A percentile compares a stretch with the other conserved stretches of the same genome.
Evolutionary conservation across 768 basidiomycete genomes (phyloP).

Genomic region (Boletales sp.): DNA sequence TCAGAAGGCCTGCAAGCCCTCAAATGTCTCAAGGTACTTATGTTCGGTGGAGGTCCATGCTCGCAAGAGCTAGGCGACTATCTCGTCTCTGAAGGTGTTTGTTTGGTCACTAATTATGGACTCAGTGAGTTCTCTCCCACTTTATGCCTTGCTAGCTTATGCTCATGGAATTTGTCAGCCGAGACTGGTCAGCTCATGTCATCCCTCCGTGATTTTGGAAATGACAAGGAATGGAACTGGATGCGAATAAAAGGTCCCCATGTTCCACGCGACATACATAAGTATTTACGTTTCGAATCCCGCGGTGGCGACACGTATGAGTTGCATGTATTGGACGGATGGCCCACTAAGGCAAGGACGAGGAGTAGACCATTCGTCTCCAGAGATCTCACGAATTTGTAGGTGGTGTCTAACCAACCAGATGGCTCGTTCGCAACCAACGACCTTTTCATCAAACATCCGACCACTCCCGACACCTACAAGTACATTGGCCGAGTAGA

Average conservation of each 20-base stretch:
- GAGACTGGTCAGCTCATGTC: conserved; percentile 42
- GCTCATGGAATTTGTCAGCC: background rate
- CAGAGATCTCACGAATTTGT: background rate
- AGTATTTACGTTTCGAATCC: conserved; percentile 43
- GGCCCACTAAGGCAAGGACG: conserved; percentile 41
- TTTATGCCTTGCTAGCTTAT: too few species aligned
- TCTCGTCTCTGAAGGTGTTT: conserved; percentile 46
- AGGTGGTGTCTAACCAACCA: conserved; percentile 39
- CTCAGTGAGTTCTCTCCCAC: conserved; percentile 32
- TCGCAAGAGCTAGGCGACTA: conserved; percentile 53
- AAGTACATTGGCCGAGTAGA: conserved; percentile 52
- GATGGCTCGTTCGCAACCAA: conserved; percentile 55
- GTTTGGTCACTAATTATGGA: conserved; percentile 48
- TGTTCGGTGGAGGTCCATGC: conserved; percentile 50
- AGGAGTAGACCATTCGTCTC: too few species aligned
- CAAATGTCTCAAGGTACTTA: conserved; percentile 43
- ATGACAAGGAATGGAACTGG: conserved; percentile 58
- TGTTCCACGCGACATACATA: conserved; percentile 10
- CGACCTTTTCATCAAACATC: conserved; percentile 51
- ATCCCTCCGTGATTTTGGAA: conserved; percentile 44
- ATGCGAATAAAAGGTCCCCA: conserved; percentile 32
- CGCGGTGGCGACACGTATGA: conserved; percentile 43
- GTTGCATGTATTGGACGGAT: conserved; percentile 48
- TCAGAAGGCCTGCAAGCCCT: conserved; percentile 42
- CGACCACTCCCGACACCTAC: conserved; percentile 37